These are phyloP conservation scores for Cryptococcus jaspeensis DNA, from an alignment of 1,284 basidiomycete genomes.

Conservation along the genomic window DNA sequence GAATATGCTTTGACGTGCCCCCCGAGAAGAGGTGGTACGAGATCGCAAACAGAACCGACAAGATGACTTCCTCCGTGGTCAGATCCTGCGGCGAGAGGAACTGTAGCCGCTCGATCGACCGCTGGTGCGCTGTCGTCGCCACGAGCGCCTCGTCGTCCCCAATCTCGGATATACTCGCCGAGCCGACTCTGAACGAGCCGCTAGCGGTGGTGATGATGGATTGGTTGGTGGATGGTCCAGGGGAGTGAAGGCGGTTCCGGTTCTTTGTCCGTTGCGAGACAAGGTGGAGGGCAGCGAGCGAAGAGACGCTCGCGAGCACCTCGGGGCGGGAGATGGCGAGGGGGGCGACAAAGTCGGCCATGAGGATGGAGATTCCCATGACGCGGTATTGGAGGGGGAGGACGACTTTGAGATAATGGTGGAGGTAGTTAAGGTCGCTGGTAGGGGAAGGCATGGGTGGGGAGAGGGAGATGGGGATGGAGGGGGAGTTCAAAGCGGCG, in stretches of 20 bases:
- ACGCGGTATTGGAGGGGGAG: constrained; percentile 32
- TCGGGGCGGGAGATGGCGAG: constrained; percentile 21
- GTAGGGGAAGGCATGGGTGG: background rate
- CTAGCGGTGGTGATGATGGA: constrained; percentile 2
- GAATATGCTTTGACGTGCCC: constrained; percentile 21
- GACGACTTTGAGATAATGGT: constrained; percentile 34
- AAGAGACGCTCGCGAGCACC: constrained; percentile 22
- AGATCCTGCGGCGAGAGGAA: constrained; percentile 17
- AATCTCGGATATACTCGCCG: background rate
- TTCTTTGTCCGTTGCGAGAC: constrained; percentile 16
- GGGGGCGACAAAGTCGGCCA: constrained; percentile 23
- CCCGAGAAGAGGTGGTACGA: constrained; percentile 33
- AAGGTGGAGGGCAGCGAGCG: constrained; percentile 30
- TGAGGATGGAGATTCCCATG: constrained; percentile 11
- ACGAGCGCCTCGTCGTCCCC: constrained; percentile 18
- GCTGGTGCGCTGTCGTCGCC: constrained; percentile 13
- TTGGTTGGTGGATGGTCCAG: background rate
- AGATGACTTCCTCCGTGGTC: constrained; percentile 23
- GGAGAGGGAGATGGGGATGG: background rate
- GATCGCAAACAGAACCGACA: constrained; percentile 25
- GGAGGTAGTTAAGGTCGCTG: constrained; percentile 20
- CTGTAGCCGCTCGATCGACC: constrained; percentile 14
- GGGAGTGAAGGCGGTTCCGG: constrained; percentile 1
- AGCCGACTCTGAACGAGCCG: background rate
- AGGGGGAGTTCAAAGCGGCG: background rate